phyloP scores from a whole-genome alignment of 2,329 filamentous ascomycete species.

The Diaporthe humulicola region DNA sequence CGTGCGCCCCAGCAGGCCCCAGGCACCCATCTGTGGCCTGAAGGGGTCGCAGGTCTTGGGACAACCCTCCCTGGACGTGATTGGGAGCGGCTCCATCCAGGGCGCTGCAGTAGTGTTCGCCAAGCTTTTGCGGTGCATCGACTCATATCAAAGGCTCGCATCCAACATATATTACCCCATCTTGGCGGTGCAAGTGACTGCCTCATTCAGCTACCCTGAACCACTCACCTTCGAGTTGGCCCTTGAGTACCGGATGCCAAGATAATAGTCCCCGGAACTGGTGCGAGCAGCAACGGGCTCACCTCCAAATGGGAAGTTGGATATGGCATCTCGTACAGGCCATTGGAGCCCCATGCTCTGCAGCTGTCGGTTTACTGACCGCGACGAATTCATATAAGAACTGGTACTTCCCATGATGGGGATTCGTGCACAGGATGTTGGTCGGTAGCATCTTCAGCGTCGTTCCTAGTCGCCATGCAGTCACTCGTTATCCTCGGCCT shows the following conservation, averaged over 20 bases:
- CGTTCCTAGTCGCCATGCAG: slow-evolving; percentile 29
- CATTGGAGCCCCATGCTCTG: slow-evolving; percentile 7
- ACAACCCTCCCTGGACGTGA: not conserved
- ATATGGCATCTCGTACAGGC: slow-evolving; percentile 5
- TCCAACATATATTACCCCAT: slow-evolving; percentile 12
- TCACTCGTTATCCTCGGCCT: slow-evolving; percentile 30
- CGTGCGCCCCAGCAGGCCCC: not conserved
- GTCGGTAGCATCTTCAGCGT: slow-evolving; percentile 8
- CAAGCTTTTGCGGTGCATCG: slow-evolving; percentile 32
- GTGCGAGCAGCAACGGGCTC: slow-evolving; percentile 11
- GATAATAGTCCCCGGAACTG: slow-evolving; percentile 24
- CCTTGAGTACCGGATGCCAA: slow-evolving; percentile 9
- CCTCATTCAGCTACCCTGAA: slow-evolving; percentile 28
- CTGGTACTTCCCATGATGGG: not conserved
- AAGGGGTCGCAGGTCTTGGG: slow-evolving; percentile 9
- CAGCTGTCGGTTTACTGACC: not conserved
- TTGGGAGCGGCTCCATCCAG: slow-evolving; percentile 19
- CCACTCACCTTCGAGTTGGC: slow-evolving; percentile 14
- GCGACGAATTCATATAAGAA: slow-evolving; percentile 9
- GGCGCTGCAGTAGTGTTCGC: slow-evolving; percentile 28
- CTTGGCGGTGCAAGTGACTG: slow-evolving; percentile 28
- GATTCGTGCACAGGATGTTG: not conserved
- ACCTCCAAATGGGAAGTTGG: slow-evolving; percentile 30
- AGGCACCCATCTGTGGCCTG: not conserved
- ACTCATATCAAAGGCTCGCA: slow-evolving; percentile 26